Conservation (phyloP, 495 filamentous ascomycete species). For the Tetracladium marchalianum region DNA sequence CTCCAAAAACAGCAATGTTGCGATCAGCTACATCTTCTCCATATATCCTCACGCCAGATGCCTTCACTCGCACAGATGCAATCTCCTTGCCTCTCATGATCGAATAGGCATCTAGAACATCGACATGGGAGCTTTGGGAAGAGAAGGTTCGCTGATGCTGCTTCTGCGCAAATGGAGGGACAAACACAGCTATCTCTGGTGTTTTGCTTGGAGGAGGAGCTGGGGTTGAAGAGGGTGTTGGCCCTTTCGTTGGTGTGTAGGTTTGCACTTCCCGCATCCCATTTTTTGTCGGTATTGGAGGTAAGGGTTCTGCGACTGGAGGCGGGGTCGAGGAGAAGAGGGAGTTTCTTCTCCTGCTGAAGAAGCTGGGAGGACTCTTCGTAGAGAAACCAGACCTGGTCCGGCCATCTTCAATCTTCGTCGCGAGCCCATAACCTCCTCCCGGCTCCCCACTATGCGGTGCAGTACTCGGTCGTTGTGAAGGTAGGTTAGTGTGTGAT, state of each 20-base stretch:
- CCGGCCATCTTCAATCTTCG: conserved; percentile 1
- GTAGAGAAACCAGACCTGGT: conserved; percentile 15
- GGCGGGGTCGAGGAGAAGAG: not conserved
- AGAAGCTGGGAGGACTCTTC: conserved; percentile 11
- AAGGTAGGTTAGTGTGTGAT: not conserved
- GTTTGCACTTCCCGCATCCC: not conserved
- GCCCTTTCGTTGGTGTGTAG: conserved; percentile 5
- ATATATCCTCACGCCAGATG: conserved; percentile 36
- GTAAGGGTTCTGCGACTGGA: not conserved
- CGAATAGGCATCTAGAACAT: conserved; percentile 42
- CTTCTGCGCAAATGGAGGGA: conserved; percentile 6
- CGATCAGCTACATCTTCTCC: conserved; percentile 47
- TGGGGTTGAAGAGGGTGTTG: not conserved
- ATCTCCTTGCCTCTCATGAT: conserved; percentile 27
- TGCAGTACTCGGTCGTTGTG: conserved; percentile 9
- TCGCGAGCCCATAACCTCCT: not conserved
- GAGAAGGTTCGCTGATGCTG: conserved; percentile 9
- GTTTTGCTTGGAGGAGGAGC: not conserved
- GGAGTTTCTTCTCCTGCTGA: conserved; percentile 5
- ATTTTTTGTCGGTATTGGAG: not conserved
- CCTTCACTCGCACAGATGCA: conserved; percentile 25
- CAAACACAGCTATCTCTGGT: not conserved
- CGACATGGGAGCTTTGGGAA: conserved; percentile 24
- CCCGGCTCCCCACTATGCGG: conserved; percentile 11
- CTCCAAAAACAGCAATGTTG: conserved; percentile 27